Evolutionary conservation across 2,329 filamentous ascomycete species (phyloP).

Genomic region (Fusarium sp.): DNA sequence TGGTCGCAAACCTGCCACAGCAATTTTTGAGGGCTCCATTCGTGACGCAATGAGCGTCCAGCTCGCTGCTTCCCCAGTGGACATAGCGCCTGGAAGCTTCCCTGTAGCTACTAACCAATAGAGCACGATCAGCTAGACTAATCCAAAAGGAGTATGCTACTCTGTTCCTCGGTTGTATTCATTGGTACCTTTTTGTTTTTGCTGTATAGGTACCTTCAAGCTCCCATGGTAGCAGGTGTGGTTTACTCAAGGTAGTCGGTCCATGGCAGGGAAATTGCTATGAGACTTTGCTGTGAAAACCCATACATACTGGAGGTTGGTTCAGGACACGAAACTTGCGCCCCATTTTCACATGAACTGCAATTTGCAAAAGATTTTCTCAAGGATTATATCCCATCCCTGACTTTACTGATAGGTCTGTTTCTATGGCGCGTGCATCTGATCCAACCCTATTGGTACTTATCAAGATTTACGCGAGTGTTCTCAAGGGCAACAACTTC

Average conservation of each 20-base stretch:
- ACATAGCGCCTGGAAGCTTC: constrained; percentile 32
- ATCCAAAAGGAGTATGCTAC: constrained; percentile 13
- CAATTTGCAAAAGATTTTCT: background rate
- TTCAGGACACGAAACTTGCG: background rate
- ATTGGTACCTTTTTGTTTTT: constrained; percentile 5
- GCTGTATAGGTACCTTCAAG: background rate
- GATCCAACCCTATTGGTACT: background rate
- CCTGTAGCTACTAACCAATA: constrained; percentile 27
- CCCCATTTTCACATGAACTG: constrained; percentile 2
- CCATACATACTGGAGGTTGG: background rate
- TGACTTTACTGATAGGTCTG: background rate
- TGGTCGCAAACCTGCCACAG: constrained; percentile 20
- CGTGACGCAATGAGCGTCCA: constrained; percentile 36
- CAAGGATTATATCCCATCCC: background rate
- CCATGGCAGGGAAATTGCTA: constrained; percentile 3
- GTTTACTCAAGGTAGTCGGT: background rate
- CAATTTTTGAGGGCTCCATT: constrained; percentile 30
- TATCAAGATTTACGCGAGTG: background rate
- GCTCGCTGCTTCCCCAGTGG: constrained; percentile 24
- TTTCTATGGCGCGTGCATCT: background rate
- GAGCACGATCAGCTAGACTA: background rate
- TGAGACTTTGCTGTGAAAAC: background rate
- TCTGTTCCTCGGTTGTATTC: constrained; percentile 4
- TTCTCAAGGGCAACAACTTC: background rate
- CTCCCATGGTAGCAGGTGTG: background rate